phyloP scores from a whole-genome alignment of 176 grass and related monocot species.

The Typha latifolia region DNA sequence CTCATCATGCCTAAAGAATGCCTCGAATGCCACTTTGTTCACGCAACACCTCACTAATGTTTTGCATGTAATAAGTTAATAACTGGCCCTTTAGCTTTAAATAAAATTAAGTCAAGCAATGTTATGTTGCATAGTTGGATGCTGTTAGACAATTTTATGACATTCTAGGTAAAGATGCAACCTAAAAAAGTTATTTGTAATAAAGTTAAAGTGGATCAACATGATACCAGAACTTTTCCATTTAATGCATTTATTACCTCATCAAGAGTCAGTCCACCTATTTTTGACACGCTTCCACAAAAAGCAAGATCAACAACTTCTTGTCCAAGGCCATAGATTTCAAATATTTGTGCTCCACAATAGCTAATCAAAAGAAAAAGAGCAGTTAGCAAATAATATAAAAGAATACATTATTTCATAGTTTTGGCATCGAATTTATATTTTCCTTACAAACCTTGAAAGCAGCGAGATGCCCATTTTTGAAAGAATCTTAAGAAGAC shows the following conservation, averaged over 20 bases:
- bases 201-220: neutral
- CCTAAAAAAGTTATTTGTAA: neutral
- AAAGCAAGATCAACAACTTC: constrained; percentile 94
- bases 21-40: too few relatives aligned
- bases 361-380: constrained; percentile 50
- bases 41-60: too few relatives aligned
- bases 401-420: neutral
- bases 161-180: too few relatives aligned
- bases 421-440: neutral
- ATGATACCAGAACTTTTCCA: neutral
- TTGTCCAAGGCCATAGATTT: constrained; percentile 99
- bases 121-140: too few relatives aligned
- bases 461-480: constrained; percentile 99
- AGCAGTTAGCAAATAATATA: neutral
- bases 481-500: constrained; percentile 97
- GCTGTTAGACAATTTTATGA: too few relatives aligned
- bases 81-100: too few relatives aligned
- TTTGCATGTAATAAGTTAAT: too few relatives aligned
- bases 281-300: constrained; percentile 97
- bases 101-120: too few relatives aligned
- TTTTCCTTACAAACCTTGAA: constrained; percentile 72
- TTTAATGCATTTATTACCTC: constrained; percentile 49
- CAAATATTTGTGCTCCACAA: constrained; percentile 99
- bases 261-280: constrained; percentile 90
- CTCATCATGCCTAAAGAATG: too few relatives aligned